These are phyloP conservation scores for Fusarium sp. DNA, from an alignment of 2,329 filamentous ascomycete species.

Conservation along the genomic window DNA sequence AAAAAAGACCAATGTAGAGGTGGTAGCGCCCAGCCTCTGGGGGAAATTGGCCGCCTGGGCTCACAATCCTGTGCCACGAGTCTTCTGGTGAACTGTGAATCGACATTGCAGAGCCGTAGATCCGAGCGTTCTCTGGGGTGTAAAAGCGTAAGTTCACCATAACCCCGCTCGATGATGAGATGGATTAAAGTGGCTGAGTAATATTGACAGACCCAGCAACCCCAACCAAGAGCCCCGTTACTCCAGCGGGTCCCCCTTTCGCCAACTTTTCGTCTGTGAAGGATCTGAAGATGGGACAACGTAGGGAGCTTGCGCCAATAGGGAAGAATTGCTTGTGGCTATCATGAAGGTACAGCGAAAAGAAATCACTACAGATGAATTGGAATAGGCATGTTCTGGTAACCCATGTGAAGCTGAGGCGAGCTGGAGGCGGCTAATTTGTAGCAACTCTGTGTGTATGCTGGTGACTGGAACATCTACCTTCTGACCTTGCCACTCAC, in stretches of 20 bases:
- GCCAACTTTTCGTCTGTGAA: background rate
- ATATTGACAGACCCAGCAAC: background rate
- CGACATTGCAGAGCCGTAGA: slow-evolving; percentile 8
- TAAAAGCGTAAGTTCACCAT: background rate
- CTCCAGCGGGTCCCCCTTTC: background rate
- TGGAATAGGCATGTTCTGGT: background rate
- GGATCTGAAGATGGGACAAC: background rate
- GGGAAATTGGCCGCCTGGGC: slow-evolving; percentile 57
- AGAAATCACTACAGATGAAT: background rate
- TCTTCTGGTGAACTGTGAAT: slow-evolving; percentile 37
- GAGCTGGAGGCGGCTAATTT: background rate
- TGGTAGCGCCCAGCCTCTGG: slow-evolving; percentile 70
- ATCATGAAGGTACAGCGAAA: background rate
- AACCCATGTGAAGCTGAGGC: background rate
- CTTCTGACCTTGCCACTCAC: too few relatives aligned
- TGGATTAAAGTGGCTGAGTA: background rate
- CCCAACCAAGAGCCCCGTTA: background rate
- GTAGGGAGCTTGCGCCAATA: background rate
- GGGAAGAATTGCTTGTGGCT: background rate
- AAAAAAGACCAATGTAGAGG: slow-evolving; percentile 70
- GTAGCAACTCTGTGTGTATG: background rate
- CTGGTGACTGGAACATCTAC: too few relatives aligned
- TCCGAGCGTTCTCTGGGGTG: background rate
- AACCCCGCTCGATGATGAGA: background rate
- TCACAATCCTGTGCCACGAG: slow-evolving; percentile 42